These are phyloP conservation scores for Fusarium heterosporum DNA, from an alignment of 2,329 filamentous ascomycete species.

Conservation along the genomic window DNA sequence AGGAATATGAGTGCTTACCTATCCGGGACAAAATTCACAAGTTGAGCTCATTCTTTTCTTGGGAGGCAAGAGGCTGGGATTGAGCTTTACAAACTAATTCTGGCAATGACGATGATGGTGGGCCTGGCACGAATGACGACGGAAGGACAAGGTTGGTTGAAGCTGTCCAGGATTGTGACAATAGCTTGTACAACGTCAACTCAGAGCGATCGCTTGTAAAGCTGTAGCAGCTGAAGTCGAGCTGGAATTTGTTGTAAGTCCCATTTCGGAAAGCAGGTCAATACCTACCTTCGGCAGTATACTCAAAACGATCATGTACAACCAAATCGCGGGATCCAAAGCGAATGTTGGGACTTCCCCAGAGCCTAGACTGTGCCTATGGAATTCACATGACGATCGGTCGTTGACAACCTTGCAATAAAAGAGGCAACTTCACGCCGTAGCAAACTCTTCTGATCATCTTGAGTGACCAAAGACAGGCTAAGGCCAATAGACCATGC, in stretches of 20 bases:
- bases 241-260: constrained; percentile 28
- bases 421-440: constrained; percentile 19
- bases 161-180: constrained; percentile 20
- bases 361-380: constrained; percentile 17
- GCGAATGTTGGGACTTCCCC: too few relatives aligned
- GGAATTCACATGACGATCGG: constrained; percentile 2
- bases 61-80: constrained; percentile 1
- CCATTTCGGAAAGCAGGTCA: neutral
- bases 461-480: neutral
- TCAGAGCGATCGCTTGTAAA: neutral
- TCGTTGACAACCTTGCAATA: constrained; percentile 8
- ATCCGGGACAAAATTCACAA: too few relatives aligned
- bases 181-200: neutral
- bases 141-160: constrained; percentile 3
- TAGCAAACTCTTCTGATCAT: constrained; percentile 3
- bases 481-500: constrained; percentile 1
- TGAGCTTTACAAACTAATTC: constrained; percentile 2
- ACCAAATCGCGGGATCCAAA: too few relatives aligned
- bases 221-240: neutral
- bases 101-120: constrained; percentile 10
- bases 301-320: too few relatives aligned
- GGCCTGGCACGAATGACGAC: constrained; percentile 5
- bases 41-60: neutral
- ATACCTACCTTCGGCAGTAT: neutral
- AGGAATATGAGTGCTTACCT: too few relatives aligned